Conservation (phyloP, 345 rosid genomes). For the Iberis pinnata region DNA sequence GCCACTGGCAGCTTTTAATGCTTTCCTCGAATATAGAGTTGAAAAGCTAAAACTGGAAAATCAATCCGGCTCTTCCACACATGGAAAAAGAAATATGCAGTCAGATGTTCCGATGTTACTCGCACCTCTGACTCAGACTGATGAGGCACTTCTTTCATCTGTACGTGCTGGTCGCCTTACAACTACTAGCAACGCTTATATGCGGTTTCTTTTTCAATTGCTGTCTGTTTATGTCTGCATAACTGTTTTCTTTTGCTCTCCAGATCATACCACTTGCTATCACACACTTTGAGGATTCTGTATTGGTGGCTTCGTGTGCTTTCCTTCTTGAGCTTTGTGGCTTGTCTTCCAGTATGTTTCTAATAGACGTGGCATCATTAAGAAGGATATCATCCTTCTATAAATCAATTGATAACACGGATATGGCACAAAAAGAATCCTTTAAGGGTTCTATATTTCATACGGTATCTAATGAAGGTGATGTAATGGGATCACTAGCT, state of each 20-base stretch:
- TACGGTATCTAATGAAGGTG: slow-evolving; percentile 44
- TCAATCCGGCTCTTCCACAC: slow-evolving; percentile 40
- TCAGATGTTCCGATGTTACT: slow-evolving; percentile 87
- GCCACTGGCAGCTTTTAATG: slow-evolving; percentile 85
- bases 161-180: slow-evolving; percentile 44
- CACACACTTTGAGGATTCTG: slow-evolving; percentile 69
- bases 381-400: slow-evolving; percentile 75
- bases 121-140: slow-evolving; percentile 59
- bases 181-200: slow-evolving; percentile 9
- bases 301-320: slow-evolving; percentile 79
- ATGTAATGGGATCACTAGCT: slow-evolving; percentile 70
- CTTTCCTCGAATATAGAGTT: slow-evolving; percentile 63
- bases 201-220: background rate
- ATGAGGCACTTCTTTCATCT: slow-evolving; percentile 70
- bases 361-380: slow-evolving; percentile 70
- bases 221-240: slow-evolving; percentile 16
- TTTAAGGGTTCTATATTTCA: slow-evolving; percentile 57
- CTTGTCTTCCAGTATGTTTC: slow-evolving; percentile 74
- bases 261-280: slow-evolving; percentile 93
- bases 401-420: slow-evolving; percentile 43
- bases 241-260: slow-evolving; percentile 20
- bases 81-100: slow-evolving; percentile 64
- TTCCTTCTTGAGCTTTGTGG: slow-evolving; percentile 93
- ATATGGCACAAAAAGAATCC: slow-evolving; percentile 41
- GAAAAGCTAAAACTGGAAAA: slow-evolving; percentile 61